phyloP scores from a whole-genome alignment of 768 basidiomycete species.

The Mycena galopus region DNA sequence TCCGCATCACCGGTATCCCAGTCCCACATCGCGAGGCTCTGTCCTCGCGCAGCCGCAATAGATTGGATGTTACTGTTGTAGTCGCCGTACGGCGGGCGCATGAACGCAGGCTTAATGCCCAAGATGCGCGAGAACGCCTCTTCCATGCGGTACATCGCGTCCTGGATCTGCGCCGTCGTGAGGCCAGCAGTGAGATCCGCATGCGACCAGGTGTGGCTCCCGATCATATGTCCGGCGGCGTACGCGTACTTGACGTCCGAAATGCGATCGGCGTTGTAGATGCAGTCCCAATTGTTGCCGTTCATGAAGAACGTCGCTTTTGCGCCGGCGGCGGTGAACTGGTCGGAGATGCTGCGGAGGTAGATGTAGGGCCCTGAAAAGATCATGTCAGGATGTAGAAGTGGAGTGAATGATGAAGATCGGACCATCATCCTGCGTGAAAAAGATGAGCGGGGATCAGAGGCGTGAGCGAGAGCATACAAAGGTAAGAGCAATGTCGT shows the following conservation, averaged over 20 bases:
- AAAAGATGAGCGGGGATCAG: not conserved
- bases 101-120: not conserved
- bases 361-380: not conserved
- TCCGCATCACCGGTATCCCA: not conserved
- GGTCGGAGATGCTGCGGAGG: not conserved
- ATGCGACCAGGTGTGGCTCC: slow-evolving; percentile 3
- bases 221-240: not conserved
- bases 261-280: not conserved
- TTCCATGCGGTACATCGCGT: not conserved
- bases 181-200: not conserved
- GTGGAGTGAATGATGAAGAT: not conserved
- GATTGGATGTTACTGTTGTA: not conserved
- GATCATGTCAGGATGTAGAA: not conserved
- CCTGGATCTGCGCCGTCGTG: not conserved
- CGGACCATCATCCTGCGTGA: not conserved
- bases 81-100: not conserved
- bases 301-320: slow-evolving; percentile 2
- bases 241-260: not conserved
- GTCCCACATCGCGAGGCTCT: not conserved
- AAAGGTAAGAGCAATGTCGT: not conserved
- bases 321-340: not conserved
- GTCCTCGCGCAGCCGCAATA: not conserved
- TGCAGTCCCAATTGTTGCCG: not conserved
- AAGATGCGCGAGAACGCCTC: not conserved
- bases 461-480: not conserved